These are phyloP conservation scores for Podaxis carcinomalis DNA, from an alignment of 768 basidiomycete genomes.

Conservation along the genomic window DNA sequence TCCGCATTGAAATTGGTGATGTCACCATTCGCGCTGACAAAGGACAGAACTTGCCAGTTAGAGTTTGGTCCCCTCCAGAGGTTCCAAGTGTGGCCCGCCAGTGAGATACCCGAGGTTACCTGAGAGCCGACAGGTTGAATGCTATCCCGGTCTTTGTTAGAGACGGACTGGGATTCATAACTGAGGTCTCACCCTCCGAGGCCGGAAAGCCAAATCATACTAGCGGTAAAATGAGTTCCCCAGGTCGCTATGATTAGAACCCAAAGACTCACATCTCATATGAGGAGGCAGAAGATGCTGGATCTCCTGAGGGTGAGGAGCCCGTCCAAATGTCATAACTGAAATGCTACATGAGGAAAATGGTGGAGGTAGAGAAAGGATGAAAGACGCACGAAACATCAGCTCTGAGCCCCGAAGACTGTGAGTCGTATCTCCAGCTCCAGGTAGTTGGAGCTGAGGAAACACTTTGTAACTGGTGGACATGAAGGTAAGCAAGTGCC, in stretches of 20 bases:
- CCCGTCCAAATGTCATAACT: constrained; percentile 58
- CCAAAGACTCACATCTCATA: constrained; percentile 44
- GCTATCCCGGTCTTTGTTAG: constrained; percentile 21
- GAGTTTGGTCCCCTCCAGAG: constrained; percentile 51
- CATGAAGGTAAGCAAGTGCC: not conserved
- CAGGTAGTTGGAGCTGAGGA: constrained; percentile 44
- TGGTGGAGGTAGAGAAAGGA: not conserved
- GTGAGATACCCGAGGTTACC: constrained; percentile 31
- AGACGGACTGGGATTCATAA: not conserved
- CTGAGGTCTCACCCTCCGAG: constrained; percentile 37
- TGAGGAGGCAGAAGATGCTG: constrained; percentile 43
- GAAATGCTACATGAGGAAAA: not conserved
- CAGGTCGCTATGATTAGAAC: not conserved
- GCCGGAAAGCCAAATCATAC: constrained; percentile 61
- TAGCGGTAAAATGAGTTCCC: constrained; percentile 14
- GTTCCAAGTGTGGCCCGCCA: constrained; percentile 52
- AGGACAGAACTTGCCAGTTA: constrained; percentile 55
- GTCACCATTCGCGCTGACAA: constrained; percentile 43
- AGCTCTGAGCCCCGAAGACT: constrained; percentile 44
- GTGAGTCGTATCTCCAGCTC: constrained; percentile 44
- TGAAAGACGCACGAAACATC: constrained; percentile 31
- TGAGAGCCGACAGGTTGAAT: constrained; percentile 53
- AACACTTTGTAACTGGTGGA: constrained; percentile 33
- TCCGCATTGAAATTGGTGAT: constrained; percentile 49
- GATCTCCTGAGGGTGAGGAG: constrained; percentile 32